A percentile compares a stretch with the other conserved stretches of the same genome.
Conservation (phyloP, 2,329 filamentous ascomycete species). For the Shiraia bambusicola region DNA sequence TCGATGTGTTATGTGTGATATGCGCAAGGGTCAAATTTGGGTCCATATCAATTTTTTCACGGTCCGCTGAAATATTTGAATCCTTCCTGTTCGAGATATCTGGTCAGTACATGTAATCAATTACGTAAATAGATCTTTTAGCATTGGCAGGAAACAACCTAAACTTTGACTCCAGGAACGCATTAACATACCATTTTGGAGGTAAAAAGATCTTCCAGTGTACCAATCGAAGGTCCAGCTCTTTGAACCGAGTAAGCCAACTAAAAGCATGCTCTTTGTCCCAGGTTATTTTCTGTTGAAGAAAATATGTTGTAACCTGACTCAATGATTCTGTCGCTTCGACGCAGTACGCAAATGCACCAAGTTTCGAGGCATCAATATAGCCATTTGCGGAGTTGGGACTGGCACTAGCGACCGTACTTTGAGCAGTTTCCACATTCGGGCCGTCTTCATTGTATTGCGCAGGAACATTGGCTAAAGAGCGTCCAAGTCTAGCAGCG, state of each 20-base stretch:
- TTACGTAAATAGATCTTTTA: no score
- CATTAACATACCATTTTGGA: slow-evolving; percentile 17
- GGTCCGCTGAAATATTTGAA: slow-evolving; percentile 35
- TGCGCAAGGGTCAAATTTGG: slow-evolving; percentile 39
- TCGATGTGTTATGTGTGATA: slow-evolving; percentile 40
- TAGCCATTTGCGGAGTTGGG: slow-evolving; percentile 33
- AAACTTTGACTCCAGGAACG: no score
- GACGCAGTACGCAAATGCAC: slow-evolving; percentile 39
- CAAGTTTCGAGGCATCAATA: slow-evolving; percentile 40
- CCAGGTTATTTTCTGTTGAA: slow-evolving; percentile 38
- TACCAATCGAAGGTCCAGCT: slow-evolving; percentile 37
- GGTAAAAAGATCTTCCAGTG: slow-evolving; percentile 41
- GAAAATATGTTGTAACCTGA: slow-evolving; percentile 39
- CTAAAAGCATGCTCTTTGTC: slow-evolving; percentile 39
- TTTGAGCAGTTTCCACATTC: slow-evolving; percentile 22
- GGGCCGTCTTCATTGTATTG: slow-evolving; percentile 40
- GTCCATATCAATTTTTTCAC: slow-evolving; percentile 35
- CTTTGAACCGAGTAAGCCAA: slow-evolving; percentile 40
- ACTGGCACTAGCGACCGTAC: slow-evolving; percentile 16
- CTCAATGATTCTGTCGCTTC: slow-evolving; percentile 39
- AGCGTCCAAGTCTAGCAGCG: slow-evolving; percentile 35
- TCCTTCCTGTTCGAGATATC: slow-evolving; percentile 19
- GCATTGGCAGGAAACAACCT: no score
- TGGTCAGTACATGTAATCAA: no score
- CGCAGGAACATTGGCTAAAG: slow-evolving; percentile 34